Percentiles rank a stretch among this genome's conserved stretches.
Evolutionary conservation across 768 basidiomycete genomes (phyloP).

Genomic region (Hygrocybe punicea): DNA sequence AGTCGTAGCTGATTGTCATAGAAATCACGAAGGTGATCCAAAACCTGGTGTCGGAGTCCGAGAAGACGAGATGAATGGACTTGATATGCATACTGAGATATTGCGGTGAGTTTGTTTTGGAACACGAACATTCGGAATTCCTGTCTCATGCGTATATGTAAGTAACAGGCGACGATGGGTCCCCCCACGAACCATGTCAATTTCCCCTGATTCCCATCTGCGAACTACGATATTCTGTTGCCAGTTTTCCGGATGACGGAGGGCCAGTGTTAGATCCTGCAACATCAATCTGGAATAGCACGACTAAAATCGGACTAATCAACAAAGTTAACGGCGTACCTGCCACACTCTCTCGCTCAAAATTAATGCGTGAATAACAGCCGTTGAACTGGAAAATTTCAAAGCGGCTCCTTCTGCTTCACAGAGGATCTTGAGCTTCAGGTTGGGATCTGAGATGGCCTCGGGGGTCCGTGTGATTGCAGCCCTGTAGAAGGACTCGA

Average conservation of each 20-base stretch:
- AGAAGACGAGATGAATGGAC: constrained; percentile 8
- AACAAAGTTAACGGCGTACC: constrained; percentile 1
- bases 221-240: constrained; percentile 14
- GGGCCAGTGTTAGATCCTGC: constrained; percentile 16
- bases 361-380: constrained; percentile 12
- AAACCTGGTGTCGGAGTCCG: background rate
- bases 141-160: background rate
- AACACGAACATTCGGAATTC: constrained; percentile 17
- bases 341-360: constrained; percentile 19
- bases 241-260: constrained; percentile 13
- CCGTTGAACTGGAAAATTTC: constrained; percentile 9
- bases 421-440: constrained; percentile 10
- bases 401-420: constrained; percentile 14
- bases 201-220: constrained; percentile 14
- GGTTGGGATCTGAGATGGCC: background rate
- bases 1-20: background rate
- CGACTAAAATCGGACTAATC: too few species aligned
- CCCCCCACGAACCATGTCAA: constrained; percentile 10
- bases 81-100: constrained; percentile 20
- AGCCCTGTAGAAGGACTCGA: constrained; percentile 10
- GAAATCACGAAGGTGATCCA: background rate
- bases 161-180: background rate
- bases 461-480: background rate
- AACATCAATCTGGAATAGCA: background rate
- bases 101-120: constrained; percentile 8